phyloP scores from a whole-genome alignment of 331 rosid species.

The Prunus yedoensis region DNA sequence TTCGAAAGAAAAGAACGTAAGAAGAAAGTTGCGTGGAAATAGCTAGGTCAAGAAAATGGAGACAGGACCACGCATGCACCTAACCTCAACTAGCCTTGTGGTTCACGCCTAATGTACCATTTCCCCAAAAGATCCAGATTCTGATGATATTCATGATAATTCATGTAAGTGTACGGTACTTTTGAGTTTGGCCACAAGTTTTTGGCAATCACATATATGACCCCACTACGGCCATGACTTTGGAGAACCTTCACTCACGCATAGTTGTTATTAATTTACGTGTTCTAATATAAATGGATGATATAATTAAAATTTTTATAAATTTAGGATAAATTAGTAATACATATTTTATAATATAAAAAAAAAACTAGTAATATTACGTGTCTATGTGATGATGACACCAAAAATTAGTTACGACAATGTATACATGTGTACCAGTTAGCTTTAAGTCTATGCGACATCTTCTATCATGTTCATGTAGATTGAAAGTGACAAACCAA shows the following conservation, averaged over 20 bases:
- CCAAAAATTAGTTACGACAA: too few relatives aligned
- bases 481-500: not conserved
- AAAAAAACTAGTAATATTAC: too few relatives aligned
- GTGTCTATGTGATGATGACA: too few relatives aligned
- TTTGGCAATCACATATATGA: not conserved
- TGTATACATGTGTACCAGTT: too few relatives aligned
- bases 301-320: too few relatives aligned
- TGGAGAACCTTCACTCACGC: too few relatives aligned
- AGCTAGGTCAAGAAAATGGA: not conserved
- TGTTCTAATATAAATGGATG: too few relatives aligned
- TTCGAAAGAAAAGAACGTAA: not conserved
- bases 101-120: not conserved
- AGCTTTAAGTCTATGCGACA: too few relatives aligned
- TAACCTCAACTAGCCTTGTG: not conserved
- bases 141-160: not conserved
- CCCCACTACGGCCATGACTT: not conserved
- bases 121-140: not conserved
- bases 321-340: too few relatives aligned
- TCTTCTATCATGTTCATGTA: too few relatives aligned
- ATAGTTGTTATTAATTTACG: too few relatives aligned
- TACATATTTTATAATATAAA: too few relatives aligned
- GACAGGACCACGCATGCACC: conserved; percentile 18
- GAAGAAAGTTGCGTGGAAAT: not conserved
- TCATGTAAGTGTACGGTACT: not conserved
- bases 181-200: not conserved